Evolutionary conservation across 1,284 basidiomycete species (phyloP).

Genomic region (Ganoderma multipileum): DNA sequence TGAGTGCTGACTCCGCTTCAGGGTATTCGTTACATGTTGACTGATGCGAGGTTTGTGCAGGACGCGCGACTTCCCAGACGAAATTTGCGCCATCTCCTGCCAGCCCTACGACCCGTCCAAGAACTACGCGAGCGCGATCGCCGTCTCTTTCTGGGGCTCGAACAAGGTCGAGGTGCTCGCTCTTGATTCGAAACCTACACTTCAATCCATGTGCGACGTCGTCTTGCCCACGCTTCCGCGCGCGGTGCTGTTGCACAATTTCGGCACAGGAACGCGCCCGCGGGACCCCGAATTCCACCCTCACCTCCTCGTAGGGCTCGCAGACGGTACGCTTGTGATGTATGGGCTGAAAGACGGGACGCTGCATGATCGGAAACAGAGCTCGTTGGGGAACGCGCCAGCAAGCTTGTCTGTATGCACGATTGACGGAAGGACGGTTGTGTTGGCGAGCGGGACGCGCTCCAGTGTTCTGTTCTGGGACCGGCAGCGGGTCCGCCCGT

Average conservation of each 20-base stretch:
- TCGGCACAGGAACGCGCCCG: slow-evolving; percentile 49
- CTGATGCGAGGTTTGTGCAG: slow-evolving; percentile 20
- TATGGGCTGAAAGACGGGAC: slow-evolving; percentile 56
- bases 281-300: slow-evolving; percentile 49
- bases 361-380: slow-evolving; percentile 61
- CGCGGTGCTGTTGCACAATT: slow-evolving; percentile 75
- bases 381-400: slow-evolving; percentile 74
- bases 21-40: background rate
- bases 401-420: slow-evolving; percentile 62
- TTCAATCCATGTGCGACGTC: slow-evolving; percentile 54
- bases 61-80: slow-evolving; percentile 39
- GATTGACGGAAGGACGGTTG: slow-evolving; percentile 55
- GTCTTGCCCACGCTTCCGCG: slow-evolving; percentile 67
- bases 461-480: slow-evolving; percentile 74
- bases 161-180: slow-evolving; percentile 69
- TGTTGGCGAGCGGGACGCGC: slow-evolving; percentile 72
- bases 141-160: slow-evolving; percentile 81
- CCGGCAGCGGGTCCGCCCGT: slow-evolving; percentile 68
- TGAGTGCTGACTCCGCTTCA: slow-evolving; percentile 30
- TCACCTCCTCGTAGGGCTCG: slow-evolving; percentile 80
- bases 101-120: slow-evolving; percentile 56
- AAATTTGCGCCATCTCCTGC: slow-evolving; percentile 74
- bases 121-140: slow-evolving; percentile 55
- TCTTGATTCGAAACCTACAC: slow-evolving; percentile 43
- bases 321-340: slow-evolving; percentile 80